These are phyloP conservation scores for Akanthomyces lecanii DNA, from an alignment of 2,329 filamentous ascomycete genomes.

Conservation along the genomic window DNA sequence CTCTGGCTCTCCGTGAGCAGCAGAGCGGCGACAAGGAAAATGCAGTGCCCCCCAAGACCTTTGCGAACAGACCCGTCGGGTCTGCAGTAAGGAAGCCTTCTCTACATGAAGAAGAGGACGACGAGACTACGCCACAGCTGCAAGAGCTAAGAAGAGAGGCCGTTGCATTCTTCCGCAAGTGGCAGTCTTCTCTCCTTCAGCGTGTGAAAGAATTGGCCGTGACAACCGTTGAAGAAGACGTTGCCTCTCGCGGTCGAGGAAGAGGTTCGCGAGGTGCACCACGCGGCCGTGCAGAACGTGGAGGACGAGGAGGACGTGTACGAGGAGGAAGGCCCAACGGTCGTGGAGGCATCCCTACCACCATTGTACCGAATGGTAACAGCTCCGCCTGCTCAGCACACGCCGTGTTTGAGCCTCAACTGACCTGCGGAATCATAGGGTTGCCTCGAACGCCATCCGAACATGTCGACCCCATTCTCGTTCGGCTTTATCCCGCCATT, in stretches of 20 bases:
- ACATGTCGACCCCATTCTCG: slow-evolving; percentile 45
- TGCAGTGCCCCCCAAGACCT: neutral
- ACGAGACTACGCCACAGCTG: slow-evolving; percentile 37
- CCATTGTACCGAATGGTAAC: slow-evolving; percentile 33
- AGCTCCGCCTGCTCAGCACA: neutral
- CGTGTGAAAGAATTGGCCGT: slow-evolving; percentile 66
- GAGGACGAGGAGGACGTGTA: slow-evolving; percentile 15
- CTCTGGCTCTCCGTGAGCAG: slow-evolving; percentile 28
- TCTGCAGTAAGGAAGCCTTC: slow-evolving; percentile 30
- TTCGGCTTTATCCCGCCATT: slow-evolving; percentile 53
- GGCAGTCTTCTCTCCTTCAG: slow-evolving; percentile 67
- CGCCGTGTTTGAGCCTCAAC: slow-evolving; percentile 18
- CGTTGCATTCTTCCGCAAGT: slow-evolving; percentile 71
- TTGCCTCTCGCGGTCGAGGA: slow-evolving; percentile 25
- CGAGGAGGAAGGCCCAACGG: slow-evolving; percentile 1
- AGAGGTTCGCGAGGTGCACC: slow-evolving; percentile 25
- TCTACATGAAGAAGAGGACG: neutral
- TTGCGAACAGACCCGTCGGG: slow-evolving; percentile 27
- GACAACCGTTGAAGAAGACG: neutral
- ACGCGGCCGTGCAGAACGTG: slow-evolving; percentile 18
- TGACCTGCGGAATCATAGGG: slow-evolving; percentile 21
- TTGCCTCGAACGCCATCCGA: slow-evolving; percentile 38
- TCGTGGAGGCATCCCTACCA: slow-evolving; percentile 25
- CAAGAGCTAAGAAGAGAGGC: slow-evolving; percentile 66
- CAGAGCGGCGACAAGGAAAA: slow-evolving; percentile 30